Conservation (phyloP, 306 rosid species). For the Vachellia pachyceras region DNA sequence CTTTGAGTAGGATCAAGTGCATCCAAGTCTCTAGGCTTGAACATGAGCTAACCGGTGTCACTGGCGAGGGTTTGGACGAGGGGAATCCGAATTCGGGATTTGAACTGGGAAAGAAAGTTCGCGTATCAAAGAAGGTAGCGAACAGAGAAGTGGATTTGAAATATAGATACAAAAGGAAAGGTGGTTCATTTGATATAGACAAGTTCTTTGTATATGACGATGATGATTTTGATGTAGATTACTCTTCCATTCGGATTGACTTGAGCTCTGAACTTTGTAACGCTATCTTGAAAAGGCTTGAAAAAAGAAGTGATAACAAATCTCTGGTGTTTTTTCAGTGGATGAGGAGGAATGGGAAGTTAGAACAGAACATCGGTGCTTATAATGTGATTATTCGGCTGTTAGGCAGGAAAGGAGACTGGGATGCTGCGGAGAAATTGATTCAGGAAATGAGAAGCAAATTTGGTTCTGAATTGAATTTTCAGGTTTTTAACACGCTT, state of each 20-base stretch:
- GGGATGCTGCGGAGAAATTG: slow-evolving; percentile 69
- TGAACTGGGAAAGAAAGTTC: slow-evolving; percentile 42
- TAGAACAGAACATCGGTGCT: slow-evolving; percentile 59
- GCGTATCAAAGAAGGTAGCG: slow-evolving; percentile 28
- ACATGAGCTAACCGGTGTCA: slow-evolving; percentile 37
- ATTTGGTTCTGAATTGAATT: slow-evolving; percentile 55
- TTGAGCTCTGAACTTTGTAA: slow-evolving; percentile 66
- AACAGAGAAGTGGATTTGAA: slow-evolving; percentile 45
- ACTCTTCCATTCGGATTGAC: slow-evolving; percentile 55
- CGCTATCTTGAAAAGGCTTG: slow-evolving; percentile 64
- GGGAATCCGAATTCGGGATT: slow-evolving; percentile 34
- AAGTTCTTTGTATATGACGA: slow-evolving; percentile 45
- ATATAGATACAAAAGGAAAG: slow-evolving; percentile 38
- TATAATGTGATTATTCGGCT: slow-evolving; percentile 58
- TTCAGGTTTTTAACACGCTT: slow-evolving; percentile 69
- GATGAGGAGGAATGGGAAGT: slow-evolving; percentile 72
- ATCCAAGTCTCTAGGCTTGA: slow-evolving; percentile 44
- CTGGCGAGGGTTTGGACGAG: slow-evolving; percentile 35
- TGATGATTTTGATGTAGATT: slow-evolving; percentile 66
- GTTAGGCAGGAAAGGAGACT: slow-evolving; percentile 59
- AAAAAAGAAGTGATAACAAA: slow-evolving; percentile 54
- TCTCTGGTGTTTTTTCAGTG: slow-evolving; percentile 64
- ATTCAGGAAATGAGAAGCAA: slow-evolving; percentile 52
- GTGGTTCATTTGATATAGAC: slow-evolving; percentile 44
- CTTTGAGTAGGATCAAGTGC: slow-evolving; percentile 44